These are phyloP conservation scores for Diddensiella caesifluorescens DNA, from an alignment of 805 yeast species.

Conservation along the genomic window DNA sequence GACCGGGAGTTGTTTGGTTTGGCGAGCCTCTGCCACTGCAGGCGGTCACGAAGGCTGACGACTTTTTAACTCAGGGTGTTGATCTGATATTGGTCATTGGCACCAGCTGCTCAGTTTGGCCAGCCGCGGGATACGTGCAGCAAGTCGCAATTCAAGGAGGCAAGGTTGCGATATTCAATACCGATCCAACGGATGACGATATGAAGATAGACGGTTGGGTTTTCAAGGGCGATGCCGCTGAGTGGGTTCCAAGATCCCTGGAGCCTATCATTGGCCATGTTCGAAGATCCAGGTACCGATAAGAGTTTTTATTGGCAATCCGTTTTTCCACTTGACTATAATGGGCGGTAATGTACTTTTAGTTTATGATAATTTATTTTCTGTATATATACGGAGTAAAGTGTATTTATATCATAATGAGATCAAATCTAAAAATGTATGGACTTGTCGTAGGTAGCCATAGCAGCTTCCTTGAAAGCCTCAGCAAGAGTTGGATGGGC, in stretches of 20 bases:
- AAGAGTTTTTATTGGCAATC: neutral
- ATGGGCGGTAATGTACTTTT: no score
- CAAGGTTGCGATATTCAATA: conserved; percentile 77
- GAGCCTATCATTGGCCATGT: conserved; percentile 37
- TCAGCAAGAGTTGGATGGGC: conserved; percentile 98
- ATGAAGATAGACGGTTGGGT: conserved; percentile 56
- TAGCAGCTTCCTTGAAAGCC: conserved; percentile 97
- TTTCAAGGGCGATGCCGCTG: conserved; percentile 75
- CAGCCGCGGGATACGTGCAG: conserved; percentile 88
- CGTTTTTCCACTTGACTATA: no score
- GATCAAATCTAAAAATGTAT: conserved; percentile 72
- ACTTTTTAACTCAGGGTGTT: conserved; percentile 54
- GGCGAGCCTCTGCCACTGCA: conserved; percentile 78
- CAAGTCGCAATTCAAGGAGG: conserved; percentile 69
- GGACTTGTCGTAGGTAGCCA: conserved; percentile 87
- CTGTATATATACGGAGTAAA: no score
- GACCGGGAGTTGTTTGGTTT: conserved; percentile 94
- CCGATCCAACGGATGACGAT: conserved; percentile 47
- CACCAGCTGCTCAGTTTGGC: conserved; percentile 82
- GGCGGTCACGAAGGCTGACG: conserved; percentile 62
- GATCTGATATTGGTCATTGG: conserved; percentile 81
- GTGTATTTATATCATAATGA: no score
- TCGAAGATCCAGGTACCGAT: conserved; percentile 1
- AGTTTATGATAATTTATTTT: no score
- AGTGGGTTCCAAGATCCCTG: conserved; percentile 60